Evolutionary conservation across 768 basidiomycete genomes (phyloP), one percentile per base, ranked within the genome.

Genomic region (Russula foetens): DNA sequence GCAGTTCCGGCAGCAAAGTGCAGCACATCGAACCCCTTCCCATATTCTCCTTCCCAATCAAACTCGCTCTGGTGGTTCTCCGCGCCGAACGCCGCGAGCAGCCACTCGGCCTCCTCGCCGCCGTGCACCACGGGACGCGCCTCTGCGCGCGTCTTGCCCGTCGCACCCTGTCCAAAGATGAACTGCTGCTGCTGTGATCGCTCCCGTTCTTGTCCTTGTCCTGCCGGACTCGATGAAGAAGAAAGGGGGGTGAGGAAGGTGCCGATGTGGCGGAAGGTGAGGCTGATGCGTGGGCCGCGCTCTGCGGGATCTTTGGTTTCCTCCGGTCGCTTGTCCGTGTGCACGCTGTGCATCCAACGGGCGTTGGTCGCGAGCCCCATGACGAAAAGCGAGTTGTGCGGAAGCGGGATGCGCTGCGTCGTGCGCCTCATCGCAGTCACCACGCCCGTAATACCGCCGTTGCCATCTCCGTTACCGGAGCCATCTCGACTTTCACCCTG

Each of bases 341-440:
- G 81, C 64, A 92, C 88, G 44, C 81, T 83, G 67, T 92, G 90
- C 56, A 90, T 73, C 86, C 88, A 92, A 59, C 77, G 78, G 56
- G 75, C 74, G 66, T 92, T 92, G 50, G 89, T 91, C 55, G 78
- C 76, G 5, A 83, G 78, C 0, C 89, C 89, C 75, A 92, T 75
- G 60, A 90, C 84, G 69, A 92, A 91, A 79, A 91, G 84, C 5
- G 88, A 90, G 69, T 89, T 90, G 67, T 91, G 84, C 0, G 87
- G 87, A 0, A 92, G 81, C 0, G 84, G 83, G 21, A 92, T 79
- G 61, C 83, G 83, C 69, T 89, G 87, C 0, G 67, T 58, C 0
- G 66, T 54, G 35, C 41, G 62, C 24, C 71, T 63, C 28, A 43
- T 58, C 17, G 31, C 71, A 47, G 2, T 9, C n/a, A 5, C 17